A percentile compares a stretch with the other conserved stretches of the same genome.
These are phyloP conservation scores for Saccharum spontaneum DNA, from an alignment of 176 grass and related monocot species.

Conservation along the genomic window DNA sequence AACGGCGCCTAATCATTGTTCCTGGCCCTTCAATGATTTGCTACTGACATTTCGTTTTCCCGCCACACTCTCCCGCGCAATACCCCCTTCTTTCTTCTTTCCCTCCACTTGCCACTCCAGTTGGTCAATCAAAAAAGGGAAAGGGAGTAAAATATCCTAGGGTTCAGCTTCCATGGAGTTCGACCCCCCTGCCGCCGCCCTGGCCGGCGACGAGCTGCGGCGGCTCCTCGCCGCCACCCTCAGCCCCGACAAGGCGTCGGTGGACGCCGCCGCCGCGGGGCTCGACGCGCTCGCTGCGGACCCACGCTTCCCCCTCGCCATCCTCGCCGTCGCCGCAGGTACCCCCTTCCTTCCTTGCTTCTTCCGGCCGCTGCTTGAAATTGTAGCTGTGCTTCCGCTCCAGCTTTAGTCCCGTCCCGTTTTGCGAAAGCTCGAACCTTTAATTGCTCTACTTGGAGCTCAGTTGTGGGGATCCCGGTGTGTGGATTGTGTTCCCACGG, in stretches of 20 bases:
- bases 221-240: slow-evolving; percentile 67
- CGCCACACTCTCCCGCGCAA: slow-evolving; percentile 23
- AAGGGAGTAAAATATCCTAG: not conserved
- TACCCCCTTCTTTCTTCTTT: not conserved
- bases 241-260: slow-evolving; percentile 61
- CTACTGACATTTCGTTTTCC: slow-evolving; percentile 1
- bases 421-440: not conserved
- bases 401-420: not conserved
- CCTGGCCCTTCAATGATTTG: no score
- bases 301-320: slow-evolving; percentile 60
- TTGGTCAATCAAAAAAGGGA: not conserved
- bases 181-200: slow-evolving; percentile 30
- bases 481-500: not conserved
- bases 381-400: not conserved
- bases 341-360: not conserved
- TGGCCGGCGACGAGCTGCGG: slow-evolving; percentile 27
- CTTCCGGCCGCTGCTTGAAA: not conserved
- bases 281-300: slow-evolving; percentile 47
- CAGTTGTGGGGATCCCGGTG: not conserved
- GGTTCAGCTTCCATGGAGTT: slow-evolving; percentile 48
- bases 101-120: not conserved
- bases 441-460: not conserved
- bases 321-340: slow-evolving; percentile 83
- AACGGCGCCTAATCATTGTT: no score
- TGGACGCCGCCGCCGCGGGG: slow-evolving; percentile 50